These are phyloP conservation scores for Yamadazyma nakazawae DNA, from an alignment of 805 yeast species.

Conservation along the genomic window DNA sequence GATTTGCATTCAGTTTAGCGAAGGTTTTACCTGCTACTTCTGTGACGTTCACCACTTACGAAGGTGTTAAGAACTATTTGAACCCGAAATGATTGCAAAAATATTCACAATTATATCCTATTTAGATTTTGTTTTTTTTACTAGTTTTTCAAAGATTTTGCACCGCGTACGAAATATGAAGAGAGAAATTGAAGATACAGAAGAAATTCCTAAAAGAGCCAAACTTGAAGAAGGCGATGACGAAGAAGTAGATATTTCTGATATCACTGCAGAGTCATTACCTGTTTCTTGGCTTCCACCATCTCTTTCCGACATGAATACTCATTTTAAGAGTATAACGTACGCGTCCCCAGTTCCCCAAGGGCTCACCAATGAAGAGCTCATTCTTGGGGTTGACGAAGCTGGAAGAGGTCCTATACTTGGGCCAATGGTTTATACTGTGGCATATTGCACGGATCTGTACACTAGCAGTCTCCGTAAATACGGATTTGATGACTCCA, in stretches of 20 bases:
- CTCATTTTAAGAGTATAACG: conserved; percentile 42
- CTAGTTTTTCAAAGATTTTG: not conserved
- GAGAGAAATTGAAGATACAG: not conserved
- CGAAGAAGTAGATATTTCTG: not conserved
- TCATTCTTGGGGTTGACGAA: conserved; percentile 89
- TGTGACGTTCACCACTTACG: conserved; percentile 84
- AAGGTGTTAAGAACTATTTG: conserved; percentile 39
- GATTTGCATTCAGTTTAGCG: conserved; percentile 70
- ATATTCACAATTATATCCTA: not conserved
- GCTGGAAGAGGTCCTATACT: conserved; percentile 98
- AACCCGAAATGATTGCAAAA: not conserved
- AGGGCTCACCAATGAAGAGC: conserved; percentile 23
- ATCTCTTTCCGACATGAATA: conserved; percentile 26
- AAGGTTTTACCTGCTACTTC: conserved; percentile 93
- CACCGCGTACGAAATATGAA: not conserved
- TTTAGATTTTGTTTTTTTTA: not conserved
- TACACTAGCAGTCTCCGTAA: conserved; percentile 47
- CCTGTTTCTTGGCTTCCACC: conserved; percentile 29
- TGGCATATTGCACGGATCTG: conserved; percentile 65
- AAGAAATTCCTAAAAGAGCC: not conserved
- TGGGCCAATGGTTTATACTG: conserved; percentile 97
- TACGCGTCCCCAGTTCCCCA: conserved; percentile 50
- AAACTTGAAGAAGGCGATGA: not conserved
- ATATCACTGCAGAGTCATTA: not conserved
- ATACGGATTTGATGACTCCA: conserved; percentile 91